These are phyloP conservation scores for Rachicladosporium sp. DNA, from an alignment of 2,329 filamentous ascomycete species.

Conservation along the genomic window DNA sequence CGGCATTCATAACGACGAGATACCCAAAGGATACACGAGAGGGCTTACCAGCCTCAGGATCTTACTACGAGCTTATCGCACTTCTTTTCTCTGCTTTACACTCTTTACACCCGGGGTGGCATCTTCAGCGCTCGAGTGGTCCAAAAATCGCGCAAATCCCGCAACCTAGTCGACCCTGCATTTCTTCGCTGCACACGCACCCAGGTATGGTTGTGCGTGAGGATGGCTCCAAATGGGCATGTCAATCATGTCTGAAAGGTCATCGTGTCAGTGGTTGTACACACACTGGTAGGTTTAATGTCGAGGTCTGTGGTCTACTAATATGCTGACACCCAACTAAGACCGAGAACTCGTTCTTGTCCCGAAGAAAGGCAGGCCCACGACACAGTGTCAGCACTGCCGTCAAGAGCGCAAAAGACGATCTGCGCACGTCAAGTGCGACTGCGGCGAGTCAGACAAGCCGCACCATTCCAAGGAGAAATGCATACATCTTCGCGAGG, in stretches of 20 bases:
- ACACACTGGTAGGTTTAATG: slow-evolving; percentile 63
- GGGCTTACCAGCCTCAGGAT: slow-evolving; percentile 5
- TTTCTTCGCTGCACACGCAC: slow-evolving; percentile 1
- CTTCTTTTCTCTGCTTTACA: slow-evolving; percentile 3
- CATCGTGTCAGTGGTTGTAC: slow-evolving; percentile 98
- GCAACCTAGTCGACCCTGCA: slow-evolving; percentile 5
- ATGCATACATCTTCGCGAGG: slow-evolving; percentile 30
- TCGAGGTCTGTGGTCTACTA: neutral
- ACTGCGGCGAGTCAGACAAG: slow-evolving; percentile 73
- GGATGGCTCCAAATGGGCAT: slow-evolving; percentile 94
- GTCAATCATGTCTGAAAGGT: slow-evolving; percentile 93
- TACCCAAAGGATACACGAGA: slow-evolving; percentile 8
- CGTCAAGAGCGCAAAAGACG: slow-evolving; percentile 92
- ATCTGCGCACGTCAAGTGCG: slow-evolving; percentile 87
- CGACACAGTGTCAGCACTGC: slow-evolving; percentile 96
- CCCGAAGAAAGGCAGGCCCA: slow-evolving; percentile 93
- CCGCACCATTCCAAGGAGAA: slow-evolving; percentile 46
- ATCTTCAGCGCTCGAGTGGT: slow-evolving; percentile 1
- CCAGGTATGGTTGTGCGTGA: slow-evolving; percentile 24
- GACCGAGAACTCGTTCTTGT: slow-evolving; percentile 88
- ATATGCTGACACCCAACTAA: slow-evolving; percentile 27
- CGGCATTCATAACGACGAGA: slow-evolving; percentile 7
- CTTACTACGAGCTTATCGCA: slow-evolving; percentile 3
- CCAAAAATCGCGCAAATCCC: slow-evolving; percentile 10
- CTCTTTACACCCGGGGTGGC: slow-evolving; percentile 1